Conservation (phyloP, 805 yeast genomes). For the Ogataea nitratoaversa region DNA sequence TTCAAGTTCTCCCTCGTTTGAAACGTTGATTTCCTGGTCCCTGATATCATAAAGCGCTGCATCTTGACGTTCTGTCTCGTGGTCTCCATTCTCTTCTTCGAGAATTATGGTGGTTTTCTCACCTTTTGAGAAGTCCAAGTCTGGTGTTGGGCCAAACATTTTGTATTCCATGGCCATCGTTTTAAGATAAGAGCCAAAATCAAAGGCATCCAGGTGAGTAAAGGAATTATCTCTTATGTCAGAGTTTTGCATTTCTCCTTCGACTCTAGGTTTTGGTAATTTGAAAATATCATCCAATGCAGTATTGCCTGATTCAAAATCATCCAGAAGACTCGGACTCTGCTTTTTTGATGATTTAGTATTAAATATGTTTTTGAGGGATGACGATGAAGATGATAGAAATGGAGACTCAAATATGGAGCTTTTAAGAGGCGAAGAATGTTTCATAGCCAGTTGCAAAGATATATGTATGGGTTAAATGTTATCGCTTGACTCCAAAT, state of each 20-base stretch:
- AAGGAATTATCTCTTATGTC: not conserved
- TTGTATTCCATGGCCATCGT: conserved; percentile 12
- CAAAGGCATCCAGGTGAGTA: conserved; percentile 13
- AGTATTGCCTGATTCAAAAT: conserved; percentile 26
- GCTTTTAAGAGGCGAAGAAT: conserved; percentile 9
- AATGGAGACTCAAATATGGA: conserved; percentile 22
- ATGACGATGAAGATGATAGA: conserved; percentile 8
- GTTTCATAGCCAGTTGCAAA: conserved; percentile 10
- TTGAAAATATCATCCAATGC: conserved; percentile 18
- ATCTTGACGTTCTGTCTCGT: conserved; percentile 11
- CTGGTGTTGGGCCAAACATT: conserved; percentile 7
- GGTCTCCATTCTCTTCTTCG: not conserved
- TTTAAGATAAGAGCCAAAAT: conserved; percentile 26
- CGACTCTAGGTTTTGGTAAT: not conserved
- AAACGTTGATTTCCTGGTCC: not conserved
- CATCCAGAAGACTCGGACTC: conserved; percentile 23
- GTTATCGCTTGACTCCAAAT: too few species aligned
- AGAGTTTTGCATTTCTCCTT: not conserved
- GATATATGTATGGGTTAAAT: too few species aligned
- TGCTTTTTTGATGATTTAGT: conserved; percentile 3
- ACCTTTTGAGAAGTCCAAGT: conserved; percentile 22
- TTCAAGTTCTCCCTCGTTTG: not conserved
- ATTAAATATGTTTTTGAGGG: conserved; percentile 3
- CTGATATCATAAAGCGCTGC: conserved; percentile 1
- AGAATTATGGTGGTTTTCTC: conserved; percentile 17